phyloP scores from a whole-genome alignment of 345 rosid genomes.

The Gossypium turneri region DNA sequence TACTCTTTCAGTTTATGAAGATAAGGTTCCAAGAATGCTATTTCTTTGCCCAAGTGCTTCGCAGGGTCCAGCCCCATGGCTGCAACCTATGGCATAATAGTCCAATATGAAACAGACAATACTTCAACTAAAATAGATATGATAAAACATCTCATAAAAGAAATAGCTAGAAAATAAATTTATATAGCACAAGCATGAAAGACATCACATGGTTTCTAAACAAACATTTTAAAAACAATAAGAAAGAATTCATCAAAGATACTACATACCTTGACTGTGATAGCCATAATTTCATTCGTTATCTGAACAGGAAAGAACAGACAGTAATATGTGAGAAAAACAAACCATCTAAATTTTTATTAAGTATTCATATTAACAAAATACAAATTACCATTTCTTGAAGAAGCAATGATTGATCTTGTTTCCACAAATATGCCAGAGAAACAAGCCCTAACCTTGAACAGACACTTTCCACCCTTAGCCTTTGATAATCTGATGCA shows the following conservation, averaged over 20 bases:
- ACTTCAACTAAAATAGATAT: not conserved
- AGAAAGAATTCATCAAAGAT: not conserved
- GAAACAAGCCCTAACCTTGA: constrained; percentile 99
- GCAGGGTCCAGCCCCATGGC: constrained; percentile 88
- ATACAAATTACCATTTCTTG: constrained; percentile 73
- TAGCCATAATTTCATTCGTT: constrained; percentile 60
- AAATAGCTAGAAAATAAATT: not conserved
- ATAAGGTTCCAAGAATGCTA: constrained; percentile 58
- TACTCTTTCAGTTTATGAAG: constrained; percentile 90
- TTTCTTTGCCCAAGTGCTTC: constrained; percentile 87
- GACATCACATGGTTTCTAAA: not conserved
- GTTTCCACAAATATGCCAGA: constrained; percentile 95
- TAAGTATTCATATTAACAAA: constrained; percentile 14
- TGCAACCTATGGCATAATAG: constrained; percentile 60
- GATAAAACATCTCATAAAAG: not conserved
- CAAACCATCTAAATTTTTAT: constrained; percentile 2
- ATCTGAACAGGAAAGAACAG: constrained; percentile 45
- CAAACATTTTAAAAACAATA: not conserved
- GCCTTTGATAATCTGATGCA: constrained; percentile 93
- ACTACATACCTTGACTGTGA: constrained; percentile 67
- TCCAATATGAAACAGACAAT: not conserved
- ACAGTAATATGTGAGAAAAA: constrained; percentile 15
- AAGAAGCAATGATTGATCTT: constrained; percentile 92
- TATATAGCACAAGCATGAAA: not conserved
- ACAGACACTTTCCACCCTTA: constrained; percentile 93